Percentiles rank a stretch among this genome's conserved stretches.
These are phyloP conservation scores for Ascomycota sp. DNA, from an alignment of 2,329 filamentous ascomycete species.

Conservation along the genomic window DNA sequence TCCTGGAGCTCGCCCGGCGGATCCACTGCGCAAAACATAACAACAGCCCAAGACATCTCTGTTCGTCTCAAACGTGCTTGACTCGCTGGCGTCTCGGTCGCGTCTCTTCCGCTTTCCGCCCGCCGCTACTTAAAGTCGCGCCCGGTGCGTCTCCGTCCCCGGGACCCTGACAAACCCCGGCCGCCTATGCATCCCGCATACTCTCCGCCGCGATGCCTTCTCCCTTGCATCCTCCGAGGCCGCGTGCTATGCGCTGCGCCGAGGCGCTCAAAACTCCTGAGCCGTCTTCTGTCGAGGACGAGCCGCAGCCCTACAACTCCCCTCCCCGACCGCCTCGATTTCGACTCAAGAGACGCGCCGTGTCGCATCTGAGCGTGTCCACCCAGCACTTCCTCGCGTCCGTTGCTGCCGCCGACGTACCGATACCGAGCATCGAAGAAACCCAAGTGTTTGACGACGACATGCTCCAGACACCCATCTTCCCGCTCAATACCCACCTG, in stretches of 20 bases:
- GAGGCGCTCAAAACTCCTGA: conserved; percentile 30
- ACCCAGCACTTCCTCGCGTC: conserved; percentile 48
- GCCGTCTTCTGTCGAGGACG: conserved; percentile 16
- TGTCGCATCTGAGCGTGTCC: conserved; percentile 31
- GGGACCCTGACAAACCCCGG: conserved; percentile 1
- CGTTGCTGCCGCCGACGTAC: conserved; percentile 42
- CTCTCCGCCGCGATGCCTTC: too few relatives aligned
- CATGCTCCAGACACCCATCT: conserved; percentile 17
- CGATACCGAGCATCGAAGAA: conserved; percentile 44
- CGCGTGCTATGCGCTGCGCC: conserved; percentile 20
- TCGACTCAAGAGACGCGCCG: conserved; percentile 32
- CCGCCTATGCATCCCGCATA: too few relatives aligned
- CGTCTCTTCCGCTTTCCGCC: not conserved
- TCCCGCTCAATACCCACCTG: conserved; percentile 13
- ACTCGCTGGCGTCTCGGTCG: too few relatives aligned
- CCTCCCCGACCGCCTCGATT: conserved; percentile 31
- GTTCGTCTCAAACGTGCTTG: too few relatives aligned
- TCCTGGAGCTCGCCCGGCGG: too few relatives aligned
- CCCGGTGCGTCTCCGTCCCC: conserved; percentile 2
- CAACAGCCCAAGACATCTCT: too few relatives aligned
- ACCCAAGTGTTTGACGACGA: conserved; percentile 23
- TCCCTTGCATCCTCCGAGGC: conserved; percentile 23
- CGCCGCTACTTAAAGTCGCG: conserved; percentile 3
- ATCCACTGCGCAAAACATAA: too few relatives aligned
- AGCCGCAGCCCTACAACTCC: conserved; percentile 23